Evolutionary conservation across 768 basidiomycete species (phyloP), one percentile per base, ranked within the genome.

Genomic region (Calocybe gangraenosa): DNA sequence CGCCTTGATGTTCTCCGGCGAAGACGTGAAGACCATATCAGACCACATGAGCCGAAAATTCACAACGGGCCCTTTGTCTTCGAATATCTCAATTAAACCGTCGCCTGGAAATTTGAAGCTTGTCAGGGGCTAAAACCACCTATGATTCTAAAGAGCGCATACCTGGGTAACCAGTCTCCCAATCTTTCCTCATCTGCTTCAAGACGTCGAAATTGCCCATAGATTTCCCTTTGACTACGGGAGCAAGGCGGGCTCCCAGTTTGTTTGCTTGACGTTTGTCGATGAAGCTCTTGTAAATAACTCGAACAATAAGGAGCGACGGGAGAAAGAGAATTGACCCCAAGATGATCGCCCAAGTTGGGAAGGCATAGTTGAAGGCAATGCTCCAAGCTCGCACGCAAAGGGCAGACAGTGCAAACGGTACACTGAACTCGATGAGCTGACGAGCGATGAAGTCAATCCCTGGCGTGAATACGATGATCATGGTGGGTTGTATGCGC

Each of bases 1-100:
- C 2, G 68, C 54, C 58, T 83, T 80, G 58, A 82, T 71, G 42
- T 82, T 72, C 25, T 78, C 71, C 1, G 79, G 81, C 15, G 65
- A 69, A 0, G 64, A 63, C 2, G 79, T 81, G 31, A 79, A 64
- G 19, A 78, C 47, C 7, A 70, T 30, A 50, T 75, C 67, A 4
- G 65, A 62, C 65, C 71, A 78, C 49, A 79, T 48, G 14, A 76
- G 46, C 3, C 67, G 63, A 39, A 78, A 32, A 50, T 76, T 76
- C 46, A 68, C 56, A 17, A 70, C 66, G 7, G 71, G 71, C 1
- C 78, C 79, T 10, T 51, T 46, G 23, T 54, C 48, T 19, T 62
- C 61, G 4, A 73, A 20, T 3, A 61, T 37, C 10, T 73, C 66
- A 3, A 50, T 37, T 0, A 78, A 25, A 1, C 68, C 70, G 43